Conservation (phyloP, 116 monocot species). For the Thalassia testudinum region DNA sequence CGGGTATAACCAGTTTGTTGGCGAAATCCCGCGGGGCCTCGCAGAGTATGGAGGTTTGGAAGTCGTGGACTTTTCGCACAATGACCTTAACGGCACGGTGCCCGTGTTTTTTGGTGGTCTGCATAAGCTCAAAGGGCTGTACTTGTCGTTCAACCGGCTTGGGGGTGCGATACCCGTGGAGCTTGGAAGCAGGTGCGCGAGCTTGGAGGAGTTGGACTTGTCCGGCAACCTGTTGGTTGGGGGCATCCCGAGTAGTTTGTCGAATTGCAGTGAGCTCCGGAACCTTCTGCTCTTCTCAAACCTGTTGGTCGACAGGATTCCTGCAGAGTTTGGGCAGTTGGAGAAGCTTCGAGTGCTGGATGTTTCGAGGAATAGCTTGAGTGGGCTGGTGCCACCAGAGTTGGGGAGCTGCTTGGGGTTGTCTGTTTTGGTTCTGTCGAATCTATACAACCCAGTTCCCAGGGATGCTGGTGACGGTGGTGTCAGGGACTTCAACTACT, state of each 20-base stretch:
- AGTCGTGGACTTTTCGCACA: constrained; percentile 38
- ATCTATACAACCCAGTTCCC: constrained; percentile 21
- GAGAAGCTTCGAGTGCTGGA: constrained; percentile 16
- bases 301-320: constrained; percentile 25
- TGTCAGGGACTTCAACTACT: constrained; percentile 35
- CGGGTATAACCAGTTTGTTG: constrained; percentile 30
- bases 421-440: constrained; percentile 52
- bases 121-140: constrained; percentile 17
- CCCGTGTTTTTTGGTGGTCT: constrained; percentile 19
- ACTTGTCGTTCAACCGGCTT: constrained; percentile 33
- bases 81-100: constrained; percentile 31
- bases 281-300: constrained; percentile 41
- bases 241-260: constrained; percentile 19
- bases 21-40: constrained; percentile 24
- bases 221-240: constrained; percentile 42
- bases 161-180: constrained; percentile 23
- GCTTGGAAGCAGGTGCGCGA: constrained; percentile 22
- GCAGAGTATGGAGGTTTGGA: constrained; percentile 19
- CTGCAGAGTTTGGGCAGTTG: constrained; percentile 13
- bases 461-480: not conserved
- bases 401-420: constrained; percentile 56
- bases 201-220: constrained; percentile 33
- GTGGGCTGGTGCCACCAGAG: constrained; percentile 50
- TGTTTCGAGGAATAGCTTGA: constrained; percentile 37
- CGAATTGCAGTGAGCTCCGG: constrained; percentile 17